Base-by-base conservation (phyloP, 2,329 filamentous ascomycete genomes). In the Septoria linicola region DNA sequence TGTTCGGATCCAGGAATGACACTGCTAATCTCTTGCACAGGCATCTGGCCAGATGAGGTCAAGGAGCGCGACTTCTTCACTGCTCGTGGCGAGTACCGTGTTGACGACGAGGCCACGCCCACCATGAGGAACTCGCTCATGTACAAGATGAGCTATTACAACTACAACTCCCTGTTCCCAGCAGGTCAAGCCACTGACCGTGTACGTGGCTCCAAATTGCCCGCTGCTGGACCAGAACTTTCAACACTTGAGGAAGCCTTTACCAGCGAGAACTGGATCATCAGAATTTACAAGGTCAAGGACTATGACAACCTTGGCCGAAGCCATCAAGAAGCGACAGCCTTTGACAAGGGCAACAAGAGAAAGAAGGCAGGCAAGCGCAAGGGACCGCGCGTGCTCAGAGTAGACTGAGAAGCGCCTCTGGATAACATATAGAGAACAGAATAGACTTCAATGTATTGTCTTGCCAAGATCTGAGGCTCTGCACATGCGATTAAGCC, bases 71-170 rank as follows among this genome's bases (percentile, higher is more conserved):
- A 92, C 66, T 99, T 92, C 77, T 99, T 99, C 74, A 99, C 93
- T 5, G 66, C 85, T 3, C 84, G 91, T 58, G 93, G 95, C 68
- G 93, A 99, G 71, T 99, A 99, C 76, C 84, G 87, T 58, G 89
- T 99, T 23, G 93, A 99, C 63, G 86, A 85, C n/a, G 82, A 88
- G 63, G 93, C 93, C 45, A 96, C 91, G 4, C 89, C 93, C 19
- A 89, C 92, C 37, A 99, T 99, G 93, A 93, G 89, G 79, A 96
- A 99, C 82, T 96, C 91, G 74, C 81, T 99, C 80, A 96, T 97
- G 92, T 99, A 99, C 83, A 99, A 99, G 81, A 96, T 99, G 91
- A 96, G 90, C 17, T 99, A 99, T 81, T 88, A 99, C 82, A 97
- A 97, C 80, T 99, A 88, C 79, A 82, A 92, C 72, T 76, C 80